A percentile compares a stretch with the other conserved stretches of the same genome.
Conservation (phyloP, 2,329 filamentous ascomycete species). For the Hypoxylon sp. region DNA sequence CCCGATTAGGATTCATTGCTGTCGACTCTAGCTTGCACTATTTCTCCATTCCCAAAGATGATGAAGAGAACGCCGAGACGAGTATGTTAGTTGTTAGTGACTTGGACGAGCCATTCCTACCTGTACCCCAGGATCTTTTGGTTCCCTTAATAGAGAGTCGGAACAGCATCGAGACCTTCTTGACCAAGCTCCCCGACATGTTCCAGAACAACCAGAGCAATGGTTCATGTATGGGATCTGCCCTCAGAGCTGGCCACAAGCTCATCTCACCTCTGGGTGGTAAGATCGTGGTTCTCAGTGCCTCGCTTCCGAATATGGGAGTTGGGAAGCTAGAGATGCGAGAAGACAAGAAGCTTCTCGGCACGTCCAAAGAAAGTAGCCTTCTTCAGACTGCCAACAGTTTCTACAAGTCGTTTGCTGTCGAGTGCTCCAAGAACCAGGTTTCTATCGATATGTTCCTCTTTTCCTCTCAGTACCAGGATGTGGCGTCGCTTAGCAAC, state of each 20-base stretch:
- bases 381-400: slow-evolving; percentile 93
- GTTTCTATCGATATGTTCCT: slow-evolving; percentile 99
- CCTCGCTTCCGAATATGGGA: slow-evolving; percentile 90
- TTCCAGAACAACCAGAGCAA: slow-evolving; percentile 94
- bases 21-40: slow-evolving; percentile 96
- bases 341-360: slow-evolving; percentile 95
- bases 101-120: slow-evolving; percentile 95
- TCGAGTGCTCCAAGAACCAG: slow-evolving; percentile 98
- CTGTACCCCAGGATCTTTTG: slow-evolving; percentile 90
- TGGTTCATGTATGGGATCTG: slow-evolving; percentile 94
- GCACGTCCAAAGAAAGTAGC: slow-evolving; percentile 90
- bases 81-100: slow-evolving; percentile 96
- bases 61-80: slow-evolving; percentile 85
- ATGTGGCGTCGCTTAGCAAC: slow-evolving; percentile 96
- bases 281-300: slow-evolving; percentile 92
- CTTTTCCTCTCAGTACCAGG: slow-evolving; percentile 95
- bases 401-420: slow-evolving; percentile 99
- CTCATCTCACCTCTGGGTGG: slow-evolving; percentile 94
- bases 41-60: slow-evolving; percentile 93
- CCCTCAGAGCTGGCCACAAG: slow-evolving; percentile 92
- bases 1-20: slow-evolving; percentile 92
- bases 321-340: slow-evolving; percentile 92
- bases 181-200: slow-evolving; percentile 93
- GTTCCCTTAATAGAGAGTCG: slow-evolving; percentile 91
- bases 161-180: slow-evolving; percentile 90